Evolutionary conservation across 2,329 filamentous ascomycete species (phyloP), one percentile per base, ranked within the genome.

Genomic region (Hirsutella thompsonii): DNA sequence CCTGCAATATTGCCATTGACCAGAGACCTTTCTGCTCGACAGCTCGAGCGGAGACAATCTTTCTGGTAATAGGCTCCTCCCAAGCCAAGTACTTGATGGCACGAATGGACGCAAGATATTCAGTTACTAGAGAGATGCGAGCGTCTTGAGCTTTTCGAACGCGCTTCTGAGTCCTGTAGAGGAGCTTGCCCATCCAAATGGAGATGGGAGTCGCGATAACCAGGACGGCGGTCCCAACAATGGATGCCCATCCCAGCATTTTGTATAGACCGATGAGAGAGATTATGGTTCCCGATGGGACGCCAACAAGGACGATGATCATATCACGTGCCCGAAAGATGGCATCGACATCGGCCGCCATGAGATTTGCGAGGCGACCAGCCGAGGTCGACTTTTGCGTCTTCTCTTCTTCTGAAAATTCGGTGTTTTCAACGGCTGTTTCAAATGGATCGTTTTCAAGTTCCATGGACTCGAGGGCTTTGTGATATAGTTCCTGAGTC

Each of bases 81-180:
- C 74, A 78, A 2, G 70, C 70, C 52, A 78, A 76, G 47, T 76
- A 77, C 49, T 78, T 78, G 55, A 78, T 68, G 14, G 70, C 70
- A 10, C 69, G 66, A 42, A 78, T 76, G 8, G 73, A 74, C 20
- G 65, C 58, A 20, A 78, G 61, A 47, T 76, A 77, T 49, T 78
- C 74, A 1, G 72, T 70, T 16, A 77, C 67, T 18, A 72, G 63
- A 1, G 72, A 75, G 41, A 78, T 70, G 20, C 74, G 68, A 14
- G 64, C 61, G 50, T 78, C 74, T 37, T 76, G 74, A 19, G 72
- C 68, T 41, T 66, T 64, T 46, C 72, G 70, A 37, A 74, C 69
- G n/a, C 64, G 61, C 33, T 63, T 64, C 52, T 76, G 69, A 19
- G 68, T 62, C 28, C 55, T 59, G 39, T 67, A 67, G 63, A 77